Evolutionary conservation across 345 rosid species (phyloP), one percentile per base, ranked within the genome.

Genomic region (Melastoma malabathricum): DNA sequence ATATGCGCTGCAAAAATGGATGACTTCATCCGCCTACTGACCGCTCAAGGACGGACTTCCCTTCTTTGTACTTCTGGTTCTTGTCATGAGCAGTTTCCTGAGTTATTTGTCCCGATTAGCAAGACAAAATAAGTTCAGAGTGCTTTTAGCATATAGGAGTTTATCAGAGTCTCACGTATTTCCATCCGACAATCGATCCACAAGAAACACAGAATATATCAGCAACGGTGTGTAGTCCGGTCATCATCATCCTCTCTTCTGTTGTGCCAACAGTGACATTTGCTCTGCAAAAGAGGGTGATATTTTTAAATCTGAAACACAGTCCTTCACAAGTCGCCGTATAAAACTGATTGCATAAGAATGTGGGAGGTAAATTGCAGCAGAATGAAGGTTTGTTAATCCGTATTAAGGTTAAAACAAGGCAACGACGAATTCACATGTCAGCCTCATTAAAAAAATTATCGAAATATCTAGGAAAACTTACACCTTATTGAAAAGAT

Each of bases 121-220:
- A 6, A 34, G 41, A 34, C 10, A 34, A 34, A 9, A 34, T 12
- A 12, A 8, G 12, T 59, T 34, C 48, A 6, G 5, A 10, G 23
- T 25, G 43, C 20, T 8, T 10, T 3, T 17, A 51, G 10, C 41
- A n/a, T 1, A 13, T 6, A 17, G 31, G 16, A 34, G 1, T 25
- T 8, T 41, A 46, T 18, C 41, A 14, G 46, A 44, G 51, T 66
- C 95, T 92, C 83, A 92, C 98, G 44, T 92, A 92, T 84, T 62
- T 92, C 98, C 98, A 92, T 19, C 98, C 98, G n/a, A 92, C 94
- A 53, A 84, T 82, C n/a, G 98, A 85, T 59, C 98, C 99, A 55
- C 99, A 92, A 0, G 82, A 84, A 49, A 92, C 94, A 69, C 99
- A 92, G 77, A 84, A 92, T 48, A 92, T 79, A 63, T 92, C 99